Conservation (phyloP, 148 eudicot genomes). For the Chenopodium album region DNA sequence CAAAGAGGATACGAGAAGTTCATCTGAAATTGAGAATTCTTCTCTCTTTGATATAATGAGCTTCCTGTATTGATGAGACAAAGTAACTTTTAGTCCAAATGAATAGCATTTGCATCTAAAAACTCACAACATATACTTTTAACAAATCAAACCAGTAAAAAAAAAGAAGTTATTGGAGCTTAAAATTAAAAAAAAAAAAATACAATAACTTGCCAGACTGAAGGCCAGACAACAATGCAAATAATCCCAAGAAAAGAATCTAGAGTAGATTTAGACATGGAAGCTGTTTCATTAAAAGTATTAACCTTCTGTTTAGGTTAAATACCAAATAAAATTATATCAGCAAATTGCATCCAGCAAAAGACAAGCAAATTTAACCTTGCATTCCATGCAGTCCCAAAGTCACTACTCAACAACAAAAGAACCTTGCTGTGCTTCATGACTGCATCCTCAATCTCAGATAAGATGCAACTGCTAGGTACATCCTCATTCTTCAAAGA, state of each 20-base stretch:
- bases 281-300: background rate
- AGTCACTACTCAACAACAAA: conserved; percentile 74
- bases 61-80: conserved; percentile 52
- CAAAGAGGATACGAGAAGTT: conserved; percentile 56
- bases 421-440: conserved; percentile 84
- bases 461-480: conserved; percentile 19
- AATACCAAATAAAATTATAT: background rate
- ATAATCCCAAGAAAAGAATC: background rate
- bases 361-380: conserved; percentile 41
- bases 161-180: too few relatives aligned
- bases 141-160: background rate
- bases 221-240: background rate
- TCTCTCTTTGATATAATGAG: conserved; percentile 51
- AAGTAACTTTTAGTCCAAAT: background rate
- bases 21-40: conserved; percentile 38
- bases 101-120: background rate
- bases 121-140: background rate
- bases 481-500: conserved; percentile 16
- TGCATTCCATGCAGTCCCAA: conserved; percentile 91
- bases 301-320: background rate
- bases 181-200: background rate
- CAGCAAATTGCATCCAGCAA: background rate
- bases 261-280: background rate
- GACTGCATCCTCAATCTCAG: conserved; percentile 47
- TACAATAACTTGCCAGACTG: background rate